Percentiles rank a stretch among this genome's conserved stretches.
These are phyloP conservation scores for Craterostigma plantagineum DNA, from an alignment of 257 asterid species.

Conservation along the genomic window DNA sequence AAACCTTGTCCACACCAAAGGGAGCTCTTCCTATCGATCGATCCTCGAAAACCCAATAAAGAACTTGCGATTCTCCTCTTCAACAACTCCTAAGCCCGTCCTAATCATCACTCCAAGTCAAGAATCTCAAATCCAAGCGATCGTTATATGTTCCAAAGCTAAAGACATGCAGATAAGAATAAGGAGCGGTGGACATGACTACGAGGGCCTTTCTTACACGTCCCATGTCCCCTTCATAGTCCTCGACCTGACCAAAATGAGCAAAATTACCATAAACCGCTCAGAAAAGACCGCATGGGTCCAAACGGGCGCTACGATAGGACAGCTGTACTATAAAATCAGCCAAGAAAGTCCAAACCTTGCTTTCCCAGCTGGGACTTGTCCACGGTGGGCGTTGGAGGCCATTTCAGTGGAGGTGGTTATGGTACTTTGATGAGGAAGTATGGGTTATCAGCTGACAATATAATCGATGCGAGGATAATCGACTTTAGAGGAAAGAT, in stretches of 20 bases:
- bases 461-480: too few relatives aligned
- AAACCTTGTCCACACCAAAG: constrained; percentile 10
- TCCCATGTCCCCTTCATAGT: constrained; percentile 10
- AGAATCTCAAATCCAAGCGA: constrained; percentile 9
- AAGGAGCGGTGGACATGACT: constrained; percentile 48
- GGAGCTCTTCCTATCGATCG: constrained; percentile 9
- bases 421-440: constrained; percentile 8
- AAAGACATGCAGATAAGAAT: constrained; percentile 15
- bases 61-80: constrained; percentile 14
- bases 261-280: too few relatives aligned
- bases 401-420: too few relatives aligned
- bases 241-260: constrained; percentile 22
- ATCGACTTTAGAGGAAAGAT: too few relatives aligned
- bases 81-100: constrained; percentile 18
- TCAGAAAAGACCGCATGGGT: constrained; percentile 17
- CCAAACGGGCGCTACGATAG: constrained; percentile 16
- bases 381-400: constrained; percentile 6
- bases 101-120: constrained; percentile 19
- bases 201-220: constrained; percentile 25
- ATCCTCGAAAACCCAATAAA: constrained; percentile 15
- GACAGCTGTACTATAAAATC: constrained; percentile 17
- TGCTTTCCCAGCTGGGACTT: constrained; percentile 18
- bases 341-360: constrained; percentile 14
- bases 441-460: too few relatives aligned
- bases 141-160: constrained; percentile 13